These are phyloP conservation scores for Bipolaris gigantea DNA, from an alignment of 2,329 filamentous ascomycete genomes.

Conservation along the genomic window DNA sequence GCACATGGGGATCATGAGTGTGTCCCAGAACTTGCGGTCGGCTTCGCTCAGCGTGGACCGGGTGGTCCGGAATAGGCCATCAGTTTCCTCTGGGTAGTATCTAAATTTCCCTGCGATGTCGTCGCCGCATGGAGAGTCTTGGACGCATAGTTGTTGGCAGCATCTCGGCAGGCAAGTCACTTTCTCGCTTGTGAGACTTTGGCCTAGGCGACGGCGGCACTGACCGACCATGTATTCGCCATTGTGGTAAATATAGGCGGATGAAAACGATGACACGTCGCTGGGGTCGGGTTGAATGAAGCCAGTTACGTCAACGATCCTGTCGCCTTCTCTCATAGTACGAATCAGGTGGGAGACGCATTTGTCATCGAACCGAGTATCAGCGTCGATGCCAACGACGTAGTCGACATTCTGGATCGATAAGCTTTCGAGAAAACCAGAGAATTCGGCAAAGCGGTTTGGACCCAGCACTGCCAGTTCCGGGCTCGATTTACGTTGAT, in stretches of 20 bases:
- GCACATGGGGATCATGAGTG: neutral
- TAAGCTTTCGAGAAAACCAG: neutral
- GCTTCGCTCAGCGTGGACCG: constrained; percentile 7
- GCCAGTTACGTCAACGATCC: constrained; percentile 4
- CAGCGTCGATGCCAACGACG: constrained; percentile 4
- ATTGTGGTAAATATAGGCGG: constrained; percentile 6
- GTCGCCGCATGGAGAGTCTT: constrained; percentile 4
- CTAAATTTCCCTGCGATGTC: constrained; percentile 2
- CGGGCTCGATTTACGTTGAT: neutral
- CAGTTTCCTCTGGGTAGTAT: constrained; percentile 2
- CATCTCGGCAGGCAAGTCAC: constrained; percentile 9
- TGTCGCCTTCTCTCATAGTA: constrained; percentile 6
- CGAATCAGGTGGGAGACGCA: constrained; percentile 3
- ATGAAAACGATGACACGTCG: neutral
- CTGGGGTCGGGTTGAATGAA: constrained; percentile 3
- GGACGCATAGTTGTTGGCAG: constrained; percentile 3
- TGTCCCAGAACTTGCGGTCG: constrained; percentile 1
- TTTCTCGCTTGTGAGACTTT: constrained; percentile 6
- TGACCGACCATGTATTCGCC: constrained; percentile 9
- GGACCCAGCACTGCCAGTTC: constrained; percentile 3
- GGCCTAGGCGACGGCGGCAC: constrained; percentile 5
- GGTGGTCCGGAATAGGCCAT: constrained; percentile 8
- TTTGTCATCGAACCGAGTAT: constrained; percentile 6
- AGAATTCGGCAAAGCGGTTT: constrained; percentile 1
- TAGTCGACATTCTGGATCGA: constrained; percentile 3